Conservation (phyloP, 257 asterid species). For the Solanum neorickii region DNA sequence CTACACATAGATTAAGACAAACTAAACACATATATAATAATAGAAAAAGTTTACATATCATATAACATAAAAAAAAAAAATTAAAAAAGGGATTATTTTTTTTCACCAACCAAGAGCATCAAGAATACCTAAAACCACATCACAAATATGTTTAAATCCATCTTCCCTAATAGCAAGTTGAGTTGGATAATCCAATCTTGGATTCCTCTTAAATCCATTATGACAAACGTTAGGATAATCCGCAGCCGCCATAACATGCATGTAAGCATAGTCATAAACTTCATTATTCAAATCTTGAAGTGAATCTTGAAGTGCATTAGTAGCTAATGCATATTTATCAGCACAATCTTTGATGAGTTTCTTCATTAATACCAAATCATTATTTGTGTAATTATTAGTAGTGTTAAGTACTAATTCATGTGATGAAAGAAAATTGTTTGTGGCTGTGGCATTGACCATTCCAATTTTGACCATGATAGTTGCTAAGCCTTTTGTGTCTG, state of each 20-base stretch:
- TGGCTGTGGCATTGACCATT: slow-evolving; percentile 58
- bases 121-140: slow-evolving; percentile 61
- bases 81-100: background rate
- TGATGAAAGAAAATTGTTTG: slow-evolving; percentile 42
- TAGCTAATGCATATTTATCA: slow-evolving; percentile 48
- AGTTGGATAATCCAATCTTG: slow-evolving; percentile 42
- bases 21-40: background rate
- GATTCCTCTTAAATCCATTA: slow-evolving; percentile 34
- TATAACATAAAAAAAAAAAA: background rate
- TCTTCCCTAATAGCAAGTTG: slow-evolving; percentile 53
- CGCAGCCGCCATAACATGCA: slow-evolving; percentile 79
- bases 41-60: background rate
- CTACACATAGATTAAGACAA: background rate
- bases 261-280: slow-evolving; percentile 66
- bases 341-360: slow-evolving; percentile 52
- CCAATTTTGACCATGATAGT: slow-evolving; percentile 44
- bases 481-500: slow-evolving; percentile 64
- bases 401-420: slow-evolving; percentile 1
- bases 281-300: slow-evolving; percentile 43
- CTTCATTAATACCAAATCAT: slow-evolving; percentile 14
- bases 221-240: slow-evolving; percentile 77
- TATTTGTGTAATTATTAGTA: slow-evolving; percentile 17
- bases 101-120: slow-evolving; percentile 26
- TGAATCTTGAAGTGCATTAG: slow-evolving; percentile 44
- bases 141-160: slow-evolving; percentile 67